Evolutionary conservation across 2,329 filamentous ascomycete genomes (phyloP), one percentile per base, ranked within the genome.

Genomic region (Talaromyces islandicus): DNA sequence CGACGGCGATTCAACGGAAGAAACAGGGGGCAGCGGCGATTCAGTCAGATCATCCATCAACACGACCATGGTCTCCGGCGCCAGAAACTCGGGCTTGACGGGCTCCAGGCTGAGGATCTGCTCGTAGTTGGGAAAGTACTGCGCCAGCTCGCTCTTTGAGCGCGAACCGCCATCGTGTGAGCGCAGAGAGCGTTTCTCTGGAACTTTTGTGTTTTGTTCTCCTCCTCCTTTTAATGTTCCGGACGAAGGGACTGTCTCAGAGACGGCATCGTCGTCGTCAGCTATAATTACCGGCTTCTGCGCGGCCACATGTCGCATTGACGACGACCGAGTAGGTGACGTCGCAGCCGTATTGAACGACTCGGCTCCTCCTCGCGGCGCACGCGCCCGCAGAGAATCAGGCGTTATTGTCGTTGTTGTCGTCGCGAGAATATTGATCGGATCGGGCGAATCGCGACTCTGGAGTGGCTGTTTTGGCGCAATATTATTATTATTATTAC

Each of bases 71-170:
- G 90, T 92, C 65, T 91, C 87, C 64, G 84, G 69, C 64, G 87
- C 87, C 46, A 95, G 78, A 54, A 89, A 77, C 72, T 94, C 92
- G 67, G 88, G 81, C 75, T 92, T 88, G 68, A 88, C 88, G 43
- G 87, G 85, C 64, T 91, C 88, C 71, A 95, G 90, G 63, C 90
- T 92, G 76, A 97, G 91, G 66, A 97, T 85, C 72, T 96, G 91
- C 75, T 97, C 92, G 75, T 96, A 97, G 70, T 95, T 92, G 57
- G 90, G 87, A 70, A 97, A 97, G 77, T 96, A 97, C 54, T 86
- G 84, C 41, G 92, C 88, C 63, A 97, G 82, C 71, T 97, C 92
- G 76, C 92, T 97, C 81, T 95, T 96, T 77, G 92, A 88, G 67
- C 91, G 84, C 56, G 88, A 88, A 11, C 88, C 89, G 68, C 83